Conservation (phyloP, 2,329 filamentous ascomycete genomes). For the Apiospora arundinis region DNA sequence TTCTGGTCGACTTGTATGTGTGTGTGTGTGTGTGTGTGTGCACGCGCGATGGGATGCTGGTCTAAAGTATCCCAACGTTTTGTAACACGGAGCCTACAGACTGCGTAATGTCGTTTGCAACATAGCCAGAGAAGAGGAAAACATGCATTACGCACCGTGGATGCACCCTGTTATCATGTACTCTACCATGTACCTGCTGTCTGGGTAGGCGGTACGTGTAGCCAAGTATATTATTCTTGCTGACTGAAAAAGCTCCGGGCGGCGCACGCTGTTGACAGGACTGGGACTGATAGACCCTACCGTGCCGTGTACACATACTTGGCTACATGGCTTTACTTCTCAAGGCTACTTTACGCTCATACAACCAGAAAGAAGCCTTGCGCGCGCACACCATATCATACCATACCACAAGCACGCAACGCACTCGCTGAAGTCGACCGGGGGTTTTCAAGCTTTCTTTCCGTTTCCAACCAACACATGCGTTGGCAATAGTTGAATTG, state of each 20-base stretch:
- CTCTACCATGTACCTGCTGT: neutral
- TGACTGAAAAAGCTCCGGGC: neutral
- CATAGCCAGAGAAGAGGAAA: constrained; percentile 8
- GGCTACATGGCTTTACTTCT: neutral
- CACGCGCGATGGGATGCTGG: constrained; percentile 1
- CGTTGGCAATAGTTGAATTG: constrained; percentile 14
- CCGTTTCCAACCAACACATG: constrained; percentile 12
- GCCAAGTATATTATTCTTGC: constrained; percentile 1
- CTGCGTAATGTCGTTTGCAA: constrained; percentile 13
- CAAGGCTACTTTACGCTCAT: constrained; percentile 25
- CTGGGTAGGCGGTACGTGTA: constrained; percentile 7
- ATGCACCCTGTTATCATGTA: constrained; percentile 12
- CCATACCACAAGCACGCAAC: constrained; percentile 15
- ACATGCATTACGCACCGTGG: neutral
- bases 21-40: constrained; percentile 7
- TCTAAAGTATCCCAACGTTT: constrained; percentile 17
- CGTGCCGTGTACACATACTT: constrained; percentile 20
- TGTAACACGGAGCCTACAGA: neutral
- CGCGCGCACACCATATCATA: constrained; percentile 20
- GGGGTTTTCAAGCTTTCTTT: constrained; percentile 7
- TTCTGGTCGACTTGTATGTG: constrained; percentile 12
- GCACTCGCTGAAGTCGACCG: neutral
- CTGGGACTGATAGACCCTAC: neutral
- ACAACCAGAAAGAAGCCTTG: constrained; percentile 23
- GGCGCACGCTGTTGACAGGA: neutral